phyloP scores from a whole-genome alignment of 345 rosid genomes.

The Lumnitzera littorea region DNA sequence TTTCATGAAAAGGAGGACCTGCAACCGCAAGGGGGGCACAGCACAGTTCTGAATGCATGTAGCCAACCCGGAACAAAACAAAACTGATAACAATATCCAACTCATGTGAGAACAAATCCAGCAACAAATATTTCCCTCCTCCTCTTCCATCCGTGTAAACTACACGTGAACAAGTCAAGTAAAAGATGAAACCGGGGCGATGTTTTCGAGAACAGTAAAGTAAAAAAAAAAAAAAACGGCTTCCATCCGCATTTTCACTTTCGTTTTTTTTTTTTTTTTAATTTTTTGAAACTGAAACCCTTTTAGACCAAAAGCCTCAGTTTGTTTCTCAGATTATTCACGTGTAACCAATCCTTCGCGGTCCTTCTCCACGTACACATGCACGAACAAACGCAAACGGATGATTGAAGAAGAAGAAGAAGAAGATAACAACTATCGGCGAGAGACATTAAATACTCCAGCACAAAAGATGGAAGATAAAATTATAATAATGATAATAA shows the following conservation, averaged over 20 bases:
- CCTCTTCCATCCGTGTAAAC: conserved; percentile 10
- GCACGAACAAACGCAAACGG: conserved; percentile 4
- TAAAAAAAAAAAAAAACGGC: background rate
- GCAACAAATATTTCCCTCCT: conserved; percentile 15
- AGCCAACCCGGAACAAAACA: conserved; percentile 7
- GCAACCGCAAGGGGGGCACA: background rate
- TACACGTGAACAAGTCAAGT: conserved; percentile 30
- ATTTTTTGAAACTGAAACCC: background rate
- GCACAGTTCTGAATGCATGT: background rate
- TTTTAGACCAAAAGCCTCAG: background rate
- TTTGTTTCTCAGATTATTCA: conserved; percentile 8
- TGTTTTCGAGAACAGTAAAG: conserved; percentile 21
- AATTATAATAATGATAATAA: too few relatives aligned
- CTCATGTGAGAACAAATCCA: conserved; percentile 35
- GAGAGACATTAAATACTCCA: background rate
- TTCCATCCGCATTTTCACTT: background rate
- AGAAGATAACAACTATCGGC: background rate
- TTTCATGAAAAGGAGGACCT: conserved; percentile 11
- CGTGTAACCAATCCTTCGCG: conserved; percentile 10
- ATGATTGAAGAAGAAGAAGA: conserved; percentile 1
- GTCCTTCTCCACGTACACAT: conserved; percentile 9
- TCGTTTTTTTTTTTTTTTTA: background rate
- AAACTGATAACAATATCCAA: conserved; percentile 17
- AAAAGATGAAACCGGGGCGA: conserved; percentile 17
- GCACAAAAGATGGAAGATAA: background rate